A percentile compares a stretch with the other conserved stretches of the same genome.
Conservation (phyloP, 257 asterid species). For the Solanum pinnatisectum region DNA sequence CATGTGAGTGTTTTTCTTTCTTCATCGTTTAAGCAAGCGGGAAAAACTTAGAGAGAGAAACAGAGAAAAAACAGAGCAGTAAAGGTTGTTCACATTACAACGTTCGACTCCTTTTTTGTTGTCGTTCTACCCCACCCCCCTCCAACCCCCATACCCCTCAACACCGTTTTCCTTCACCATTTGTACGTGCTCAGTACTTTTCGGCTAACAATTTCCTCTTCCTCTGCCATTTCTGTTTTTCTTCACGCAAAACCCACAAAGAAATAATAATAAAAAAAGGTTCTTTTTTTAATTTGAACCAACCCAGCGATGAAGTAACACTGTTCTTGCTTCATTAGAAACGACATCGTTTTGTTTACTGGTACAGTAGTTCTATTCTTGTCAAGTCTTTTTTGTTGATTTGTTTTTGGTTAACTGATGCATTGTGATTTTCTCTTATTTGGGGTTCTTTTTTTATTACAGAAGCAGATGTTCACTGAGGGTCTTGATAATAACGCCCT, state of each 20-base stretch:
- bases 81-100: slow-evolving; percentile 26
- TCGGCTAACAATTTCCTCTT: neutral
- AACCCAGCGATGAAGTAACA: neutral
- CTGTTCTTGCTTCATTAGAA: neutral
- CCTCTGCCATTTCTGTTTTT: neutral
- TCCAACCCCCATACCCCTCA: no score
- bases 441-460: neutral
- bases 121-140: neutral
- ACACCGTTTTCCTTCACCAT: neutral
- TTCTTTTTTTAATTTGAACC: neutral
- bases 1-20: neutral
- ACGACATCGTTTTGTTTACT: neutral
- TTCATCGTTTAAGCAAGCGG: neutral
- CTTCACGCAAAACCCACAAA: neutral
- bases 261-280: neutral
- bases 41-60: neutral
- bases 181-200: neutral
- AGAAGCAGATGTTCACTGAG: slow-evolving; percentile 35
- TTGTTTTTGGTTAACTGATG: neutral
- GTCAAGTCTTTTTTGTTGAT: neutral
- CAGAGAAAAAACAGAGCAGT: neutral
- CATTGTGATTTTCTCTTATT: neutral
- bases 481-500: slow-evolving; percentile 44
- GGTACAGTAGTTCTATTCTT: neutral
- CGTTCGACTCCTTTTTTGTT: slow-evolving; percentile 25